phyloP scores from a whole-genome alignment of 805 yeast genomes.

The Myxozyma sirexii region DNA sequence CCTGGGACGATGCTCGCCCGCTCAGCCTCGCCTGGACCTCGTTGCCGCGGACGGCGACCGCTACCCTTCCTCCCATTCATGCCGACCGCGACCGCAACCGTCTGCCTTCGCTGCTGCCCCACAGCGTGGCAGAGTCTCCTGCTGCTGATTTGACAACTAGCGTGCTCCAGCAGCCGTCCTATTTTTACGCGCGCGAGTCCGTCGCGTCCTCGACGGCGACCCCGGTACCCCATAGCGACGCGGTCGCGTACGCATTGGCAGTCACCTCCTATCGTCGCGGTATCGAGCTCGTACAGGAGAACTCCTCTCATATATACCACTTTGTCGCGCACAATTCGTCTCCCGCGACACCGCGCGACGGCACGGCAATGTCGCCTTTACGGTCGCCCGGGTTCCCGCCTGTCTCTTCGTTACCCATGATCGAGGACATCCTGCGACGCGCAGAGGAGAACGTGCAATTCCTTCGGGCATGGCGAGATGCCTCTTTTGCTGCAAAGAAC shows the following conservation, averaged over 20 bases:
- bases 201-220: neutral
- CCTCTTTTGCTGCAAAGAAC: conserved; percentile 5
- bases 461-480: conserved; percentile 24
- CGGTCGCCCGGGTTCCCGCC: neutral
- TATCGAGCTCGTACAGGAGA: conserved; percentile 25
- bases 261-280: conserved; percentile 14
- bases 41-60: neutral
- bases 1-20: neutral
- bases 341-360: neutral
- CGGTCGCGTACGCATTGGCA: conserved; percentile 17
- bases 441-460: conserved; percentile 24
- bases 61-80: neutral
- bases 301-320: conserved; percentile 29
- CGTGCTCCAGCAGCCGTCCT: too few species aligned
- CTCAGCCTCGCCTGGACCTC: neutral
- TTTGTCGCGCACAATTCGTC: conserved; percentile 16
- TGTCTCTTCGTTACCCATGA: conserved; percentile 12
- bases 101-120: neutral
- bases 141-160: neutral
- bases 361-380: too few species aligned
- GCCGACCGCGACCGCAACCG: neutral
- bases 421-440: conserved; percentile 24
- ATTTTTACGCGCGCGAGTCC: too few species aligned
- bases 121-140: neutral
- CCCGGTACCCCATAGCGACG: conserved; percentile 10